A percentile compares a stretch with the other conserved stretches of the same genome.
Evolutionary conservation across 2,329 filamentous ascomycete genomes (phyloP).

Genomic region (Exophiala xenobiotica): DNA sequence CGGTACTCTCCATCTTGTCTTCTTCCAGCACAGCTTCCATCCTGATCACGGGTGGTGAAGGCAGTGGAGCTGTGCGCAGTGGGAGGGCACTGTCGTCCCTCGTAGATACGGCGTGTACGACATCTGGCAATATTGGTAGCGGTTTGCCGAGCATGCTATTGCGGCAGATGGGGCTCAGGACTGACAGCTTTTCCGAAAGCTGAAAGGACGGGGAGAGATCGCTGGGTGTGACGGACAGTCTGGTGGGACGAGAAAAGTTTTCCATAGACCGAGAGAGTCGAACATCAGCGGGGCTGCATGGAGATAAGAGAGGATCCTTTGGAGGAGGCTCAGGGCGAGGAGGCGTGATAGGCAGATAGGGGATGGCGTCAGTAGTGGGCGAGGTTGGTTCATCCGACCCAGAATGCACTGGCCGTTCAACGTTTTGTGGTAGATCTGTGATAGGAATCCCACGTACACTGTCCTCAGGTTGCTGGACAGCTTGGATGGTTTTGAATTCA

Average conservation of each 20-base stretch:
- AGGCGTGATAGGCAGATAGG: conserved; percentile 33
- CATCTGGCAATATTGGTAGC: conserved; percentile 19
- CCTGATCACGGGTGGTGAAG: conserved; percentile 16
- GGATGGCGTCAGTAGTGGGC: conserved; percentile 35
- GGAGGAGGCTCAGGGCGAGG: conserved; percentile 30
- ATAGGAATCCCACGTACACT: conserved; percentile 55
- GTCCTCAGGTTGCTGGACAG: conserved; percentile 51
- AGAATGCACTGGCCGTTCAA: conserved; percentile 3
- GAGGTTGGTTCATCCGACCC: conserved; percentile 18
- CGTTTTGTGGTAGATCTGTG: conserved; percentile 20
- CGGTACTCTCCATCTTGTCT: conserved; percentile 3
- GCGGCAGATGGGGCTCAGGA: conserved; percentile 13
- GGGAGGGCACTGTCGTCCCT: conserved; percentile 26
- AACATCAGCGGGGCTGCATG: conserved; percentile 19
- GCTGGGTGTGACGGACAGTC: conserved; percentile 16
- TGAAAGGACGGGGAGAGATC: conserved; percentile 17
- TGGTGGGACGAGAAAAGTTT: conserved; percentile 49
- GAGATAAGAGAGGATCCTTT: conserved; percentile 22
- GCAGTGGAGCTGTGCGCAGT: conserved; percentile 25
- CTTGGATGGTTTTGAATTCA: conserved; percentile 55
- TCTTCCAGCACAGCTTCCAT: conserved; percentile 19
- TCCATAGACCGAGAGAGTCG: conserved; percentile 46
- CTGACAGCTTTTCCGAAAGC: conserved; percentile 5
- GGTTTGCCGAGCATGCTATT: conserved; percentile 20
- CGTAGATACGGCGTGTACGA: conserved; percentile 31